Evolutionary conservation across 1,139 yeast species (phyloP).

Genomic region (Yamadazyma triangularis): DNA sequence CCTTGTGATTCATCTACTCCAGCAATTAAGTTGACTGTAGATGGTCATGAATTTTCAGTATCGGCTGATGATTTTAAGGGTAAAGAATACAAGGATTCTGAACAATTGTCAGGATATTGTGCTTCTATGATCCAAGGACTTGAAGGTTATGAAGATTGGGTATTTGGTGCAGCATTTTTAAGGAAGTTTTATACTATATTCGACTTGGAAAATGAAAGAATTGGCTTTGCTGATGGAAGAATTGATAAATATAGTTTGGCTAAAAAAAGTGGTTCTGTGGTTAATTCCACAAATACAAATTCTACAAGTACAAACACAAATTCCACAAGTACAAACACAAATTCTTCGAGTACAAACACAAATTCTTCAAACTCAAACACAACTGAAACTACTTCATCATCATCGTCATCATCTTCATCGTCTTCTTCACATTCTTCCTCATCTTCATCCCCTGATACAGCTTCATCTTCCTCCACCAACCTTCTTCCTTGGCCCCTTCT

Average conservation of each 20-base stretch:
- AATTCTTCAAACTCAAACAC: background rate
- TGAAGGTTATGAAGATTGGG: conserved; percentile 29
- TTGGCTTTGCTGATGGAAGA: conserved; percentile 41
- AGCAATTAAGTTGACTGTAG: conserved; percentile 35
- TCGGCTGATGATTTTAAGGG: conserved; percentile 47
- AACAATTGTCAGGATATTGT: conserved; percentile 46
- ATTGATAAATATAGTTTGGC: conserved; percentile 10
- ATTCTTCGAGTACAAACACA: background rate
- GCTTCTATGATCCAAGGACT: conserved; percentile 65
- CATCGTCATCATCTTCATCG: background rate
- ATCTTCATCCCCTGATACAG: background rate
- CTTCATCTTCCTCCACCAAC: no score
- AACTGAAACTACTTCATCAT: background rate
- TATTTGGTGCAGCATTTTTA: conserved; percentile 61
- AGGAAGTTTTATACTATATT: conserved; percentile 56
- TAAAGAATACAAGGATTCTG: conserved; percentile 28
- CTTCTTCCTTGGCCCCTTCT: no score
- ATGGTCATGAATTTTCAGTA: conserved; percentile 42
- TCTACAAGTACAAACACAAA: background rate
- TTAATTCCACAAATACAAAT: background rate
- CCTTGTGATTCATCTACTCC: conserved; percentile 44
- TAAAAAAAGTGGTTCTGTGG: conserved; percentile 3
- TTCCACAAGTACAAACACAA: background rate
- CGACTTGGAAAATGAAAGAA: conserved; percentile 43
- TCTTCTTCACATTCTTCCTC: background rate